Evolutionary conservation across 2,329 filamentous ascomycete genomes (phyloP).

Genomic region (Purpureocillium lavendulum): DNA sequence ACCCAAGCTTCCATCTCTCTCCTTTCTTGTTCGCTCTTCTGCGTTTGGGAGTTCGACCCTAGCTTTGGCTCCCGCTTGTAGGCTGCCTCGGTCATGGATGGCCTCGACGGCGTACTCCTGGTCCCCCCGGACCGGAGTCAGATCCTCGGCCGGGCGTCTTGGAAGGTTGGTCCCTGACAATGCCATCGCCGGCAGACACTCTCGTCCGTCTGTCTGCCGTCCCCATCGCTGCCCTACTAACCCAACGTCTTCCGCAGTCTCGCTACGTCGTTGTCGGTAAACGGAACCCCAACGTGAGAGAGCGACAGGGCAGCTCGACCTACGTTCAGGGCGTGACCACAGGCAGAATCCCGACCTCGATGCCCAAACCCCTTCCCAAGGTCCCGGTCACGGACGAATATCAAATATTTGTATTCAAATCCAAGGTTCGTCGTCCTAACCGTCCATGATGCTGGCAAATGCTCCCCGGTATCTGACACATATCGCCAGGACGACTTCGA

Average conservation of each 20-base stretch:
- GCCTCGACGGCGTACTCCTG: slow-evolving; percentile 37
- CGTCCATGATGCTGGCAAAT: no score
- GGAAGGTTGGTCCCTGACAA: slow-evolving; percentile 36
- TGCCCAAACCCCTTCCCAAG: slow-evolving; percentile 26
- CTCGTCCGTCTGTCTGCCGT: slow-evolving; percentile 6
- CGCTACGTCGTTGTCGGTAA: slow-evolving; percentile 51
- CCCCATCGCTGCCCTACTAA: slow-evolving; percentile 10
- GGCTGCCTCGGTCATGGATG: slow-evolving; percentile 22
- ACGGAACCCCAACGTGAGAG: slow-evolving; percentile 20
- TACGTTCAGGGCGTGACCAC: slow-evolving; percentile 31
- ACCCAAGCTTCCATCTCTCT: background rate
- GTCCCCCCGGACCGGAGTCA: slow-evolving; percentile 42
- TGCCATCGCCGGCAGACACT: background rate
- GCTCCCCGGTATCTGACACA: no score
- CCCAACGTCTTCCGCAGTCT: slow-evolving; percentile 38
- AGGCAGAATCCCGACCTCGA: slow-evolving; percentile 27
- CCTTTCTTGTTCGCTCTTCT: background rate
- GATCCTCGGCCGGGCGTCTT: slow-evolving; percentile 40
- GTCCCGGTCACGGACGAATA: slow-evolving; percentile 28
- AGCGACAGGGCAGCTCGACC: slow-evolving; percentile 25
- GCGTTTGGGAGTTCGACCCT: no score
- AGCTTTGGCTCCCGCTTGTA: slow-evolving; percentile 1
- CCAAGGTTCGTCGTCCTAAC: slow-evolving; percentile 45
- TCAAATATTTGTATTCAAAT: slow-evolving; percentile 47
- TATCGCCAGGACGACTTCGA: slow-evolving; percentile 45